Percentiles rank a stretch among this genome's conserved stretches.
Conservation (phyloP, 208 protist genomes). For the Leptomonas pyrrhocoris region DNA sequence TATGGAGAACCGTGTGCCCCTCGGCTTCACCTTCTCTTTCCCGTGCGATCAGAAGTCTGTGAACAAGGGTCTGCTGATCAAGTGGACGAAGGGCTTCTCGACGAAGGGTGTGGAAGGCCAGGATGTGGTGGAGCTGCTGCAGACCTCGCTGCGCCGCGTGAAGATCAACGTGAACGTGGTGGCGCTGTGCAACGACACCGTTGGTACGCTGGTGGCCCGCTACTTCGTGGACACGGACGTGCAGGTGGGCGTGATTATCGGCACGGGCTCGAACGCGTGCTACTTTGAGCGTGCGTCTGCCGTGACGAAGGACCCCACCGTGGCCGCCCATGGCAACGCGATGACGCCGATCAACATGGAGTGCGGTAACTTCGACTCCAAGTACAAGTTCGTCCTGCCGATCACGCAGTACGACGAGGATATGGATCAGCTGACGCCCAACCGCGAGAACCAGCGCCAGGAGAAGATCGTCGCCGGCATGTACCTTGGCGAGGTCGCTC, state of each 20-base stretch:
- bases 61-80: slow-evolving; percentile 79
- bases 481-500: slow-evolving; percentile 89
- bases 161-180: slow-evolving; percentile 80
- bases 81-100: slow-evolving; percentile 93
- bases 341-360: slow-evolving; percentile 91
- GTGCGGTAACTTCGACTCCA: slow-evolving; percentile 91
- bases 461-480: slow-evolving; percentile 93
- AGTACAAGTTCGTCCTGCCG: slow-evolving; percentile 73
- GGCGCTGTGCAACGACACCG: slow-evolving; percentile 92
- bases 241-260: slow-evolving; percentile 88
- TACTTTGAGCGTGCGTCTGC: slow-evolving; percentile 83
- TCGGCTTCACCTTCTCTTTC: slow-evolving; percentile 95
- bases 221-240: slow-evolving; percentile 70
- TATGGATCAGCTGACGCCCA: slow-evolving; percentile 67
- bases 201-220: slow-evolving; percentile 85
- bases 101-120: slow-evolving; percentile 85
- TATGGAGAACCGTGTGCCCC: slow-evolving; percentile 53
- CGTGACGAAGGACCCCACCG: slow-evolving; percentile 76
- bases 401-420: slow-evolving; percentile 75
- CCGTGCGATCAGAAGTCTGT: slow-evolving; percentile 84
- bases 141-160: slow-evolving; percentile 61
- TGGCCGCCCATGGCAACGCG: slow-evolving; percentile 45
- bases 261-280: slow-evolving; percentile 91
- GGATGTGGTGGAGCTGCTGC: slow-evolving; percentile 89
- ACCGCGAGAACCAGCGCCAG: slow-evolving; percentile 70